Conservation (phyloP, 2,329 filamentous ascomycete species). For the Sarocladiaceae sp. region DNA sequence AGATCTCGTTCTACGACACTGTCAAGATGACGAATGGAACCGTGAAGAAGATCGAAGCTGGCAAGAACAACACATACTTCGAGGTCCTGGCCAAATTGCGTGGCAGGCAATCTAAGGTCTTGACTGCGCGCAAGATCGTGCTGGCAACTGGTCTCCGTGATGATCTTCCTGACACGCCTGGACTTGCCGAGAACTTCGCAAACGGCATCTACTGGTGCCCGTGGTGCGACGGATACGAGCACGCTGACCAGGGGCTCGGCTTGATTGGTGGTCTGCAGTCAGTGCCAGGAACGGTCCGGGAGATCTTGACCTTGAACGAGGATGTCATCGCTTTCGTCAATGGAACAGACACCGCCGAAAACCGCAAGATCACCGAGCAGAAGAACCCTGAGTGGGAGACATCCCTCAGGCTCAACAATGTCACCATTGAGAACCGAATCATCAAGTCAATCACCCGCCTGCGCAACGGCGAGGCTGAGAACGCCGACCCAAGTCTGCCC, state of each 20-base stretch:
- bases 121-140: constrained; percentile 47
- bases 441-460: constrained; percentile 43
- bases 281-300: constrained; percentile 38
- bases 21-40: constrained; percentile 45
- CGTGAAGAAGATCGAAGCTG: constrained; percentile 34
- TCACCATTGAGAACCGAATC: constrained; percentile 49
- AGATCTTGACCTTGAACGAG: constrained; percentile 47
- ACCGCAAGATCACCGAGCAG: constrained; percentile 23
- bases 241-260: constrained; percentile 49
- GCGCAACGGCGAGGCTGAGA: constrained; percentile 27
- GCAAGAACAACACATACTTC: constrained; percentile 38
- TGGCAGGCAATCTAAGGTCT: constrained; percentile 18
- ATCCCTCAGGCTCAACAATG: constrained; percentile 43
- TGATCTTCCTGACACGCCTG: constrained; percentile 47
- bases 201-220: constrained; percentile 58
- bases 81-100: constrained; percentile 25
- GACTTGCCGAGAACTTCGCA: constrained; percentile 48
- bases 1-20: constrained; percentile 45
- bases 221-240: constrained; percentile 59
- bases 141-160: constrained; percentile 53
- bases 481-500: constrained; percentile 33
- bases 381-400: constrained; percentile 39
- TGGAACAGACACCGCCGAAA: constrained; percentile 45
- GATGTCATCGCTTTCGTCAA: constrained; percentile 54
- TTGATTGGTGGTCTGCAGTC: constrained; percentile 41